Conservation (phyloP, 2,329 filamentous ascomycete species). For the Diaporthe caulivora region DNA sequence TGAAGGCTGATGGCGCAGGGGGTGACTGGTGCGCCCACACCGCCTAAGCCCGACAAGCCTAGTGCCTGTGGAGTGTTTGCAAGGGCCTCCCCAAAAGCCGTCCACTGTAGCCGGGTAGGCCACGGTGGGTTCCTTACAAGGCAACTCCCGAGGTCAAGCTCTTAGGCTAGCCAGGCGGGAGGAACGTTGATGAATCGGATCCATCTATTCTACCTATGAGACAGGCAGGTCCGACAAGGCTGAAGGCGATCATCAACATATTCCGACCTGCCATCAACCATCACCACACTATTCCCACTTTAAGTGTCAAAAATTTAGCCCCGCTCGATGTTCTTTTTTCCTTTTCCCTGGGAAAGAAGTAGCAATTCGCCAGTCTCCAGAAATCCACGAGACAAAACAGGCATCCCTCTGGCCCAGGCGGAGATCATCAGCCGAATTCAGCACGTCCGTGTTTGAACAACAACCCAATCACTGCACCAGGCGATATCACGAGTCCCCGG, state of each 20-base stretch:
- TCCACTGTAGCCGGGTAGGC: neutral
- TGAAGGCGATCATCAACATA: slow-evolving; percentile 3
- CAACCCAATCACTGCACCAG: neutral
- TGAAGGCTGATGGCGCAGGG: neutral
- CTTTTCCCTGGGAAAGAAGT: neutral
- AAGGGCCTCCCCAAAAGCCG: neutral
- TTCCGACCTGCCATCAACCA: neutral
- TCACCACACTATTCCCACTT: neutral
- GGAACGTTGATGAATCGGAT: neutral
- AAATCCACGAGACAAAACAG: neutral
- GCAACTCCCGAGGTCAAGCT: slow-evolving; percentile 14
- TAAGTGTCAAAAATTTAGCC: neutral
- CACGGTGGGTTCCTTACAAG: slow-evolving; percentile 3
- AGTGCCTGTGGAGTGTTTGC: slow-evolving; percentile 17
- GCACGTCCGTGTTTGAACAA: neutral
- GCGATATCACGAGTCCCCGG: neutral
- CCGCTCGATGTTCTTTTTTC: neutral
- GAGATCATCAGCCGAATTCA: neutral
- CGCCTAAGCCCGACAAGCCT: slow-evolving; percentile 28
- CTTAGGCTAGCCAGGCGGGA: neutral
- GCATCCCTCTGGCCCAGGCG: neutral
- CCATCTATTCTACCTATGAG: neutral
- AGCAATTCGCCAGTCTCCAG: neutral
- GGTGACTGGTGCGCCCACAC: slow-evolving; percentile 3
- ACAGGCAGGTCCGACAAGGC: neutral